These are phyloP conservation scores for Orychophragmus violaceus DNA, from an alignment of 345 rosid genomes.

Conservation along the genomic window DNA sequence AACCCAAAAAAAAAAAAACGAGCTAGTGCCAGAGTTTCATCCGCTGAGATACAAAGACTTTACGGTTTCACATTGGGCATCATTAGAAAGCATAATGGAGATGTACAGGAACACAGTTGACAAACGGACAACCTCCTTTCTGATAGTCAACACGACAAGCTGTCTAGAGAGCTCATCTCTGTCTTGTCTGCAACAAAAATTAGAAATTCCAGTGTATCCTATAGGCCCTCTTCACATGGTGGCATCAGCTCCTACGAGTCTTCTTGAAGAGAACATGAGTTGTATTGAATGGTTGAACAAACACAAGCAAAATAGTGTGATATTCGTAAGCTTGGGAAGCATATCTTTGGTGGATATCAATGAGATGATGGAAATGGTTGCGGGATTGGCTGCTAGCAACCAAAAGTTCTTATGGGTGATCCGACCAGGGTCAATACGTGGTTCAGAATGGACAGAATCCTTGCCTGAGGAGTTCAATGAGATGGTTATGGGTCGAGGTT, in stretches of 20 bases:
- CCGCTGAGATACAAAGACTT: conserved; percentile 24
- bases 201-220: conserved; percentile 8
- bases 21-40: conserved; percentile 14
- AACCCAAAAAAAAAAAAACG: background rate
- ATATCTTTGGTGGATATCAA: conserved; percentile 17
- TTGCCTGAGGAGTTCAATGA: conserved; percentile 12
- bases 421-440: conserved; percentile 13
- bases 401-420: conserved; percentile 29
- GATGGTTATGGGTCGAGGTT: background rate
- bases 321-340: conserved; percentile 56
- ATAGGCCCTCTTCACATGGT: conserved; percentile 31
- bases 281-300: conserved; percentile 48
- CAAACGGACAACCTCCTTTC: conserved; percentile 11
- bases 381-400: conserved; percentile 13
- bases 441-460: conserved; percentile 15
- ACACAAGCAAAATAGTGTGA: conserved; percentile 30
- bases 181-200: background rate
- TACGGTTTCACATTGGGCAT: background rate
- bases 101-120: background rate
- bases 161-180: conserved; percentile 24
- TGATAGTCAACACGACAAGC: conserved; percentile 24
- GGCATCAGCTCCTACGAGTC: conserved; percentile 15
- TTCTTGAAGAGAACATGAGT: conserved; percentile 23
- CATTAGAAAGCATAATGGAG: background rate
- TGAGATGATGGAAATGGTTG: conserved; percentile 18